Base-by-base conservation (phyloP, 1,284 basidiomycete genomes). In the Takashimella tepidaria region DNA sequence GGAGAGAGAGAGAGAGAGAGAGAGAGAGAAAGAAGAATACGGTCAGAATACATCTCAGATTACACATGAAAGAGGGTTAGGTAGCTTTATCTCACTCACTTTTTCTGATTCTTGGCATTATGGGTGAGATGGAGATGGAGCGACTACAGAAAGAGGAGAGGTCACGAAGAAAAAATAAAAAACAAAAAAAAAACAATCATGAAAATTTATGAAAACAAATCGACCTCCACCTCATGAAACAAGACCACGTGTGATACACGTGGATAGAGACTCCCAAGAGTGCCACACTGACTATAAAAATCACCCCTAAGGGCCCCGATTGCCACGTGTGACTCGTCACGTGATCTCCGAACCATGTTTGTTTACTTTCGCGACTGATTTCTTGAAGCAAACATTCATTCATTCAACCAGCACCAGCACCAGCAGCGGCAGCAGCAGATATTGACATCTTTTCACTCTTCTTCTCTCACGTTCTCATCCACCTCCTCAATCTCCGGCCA, bases 61-160 rank as follows among this genome's bases (percentile, higher is more conserved):
- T n/a, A n/a, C 1, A 12, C 23, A 26, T 27, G 5, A n/a, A n/a
- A 24, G 43, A n/a, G n/a, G n/a, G n/a, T n/a, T n/a, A n/a, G n/a
- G n/a, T n/a, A n/a, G n/a, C n/a, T 16, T 13, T 1, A 5, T 22
- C 37, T 22, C n/a, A 64, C 82, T 63, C 61, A 87, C 86, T 85
- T 77, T 87, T 88, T 59, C 86, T 81, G 66, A 88, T 87, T 40
- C 82, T 80, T 66, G 86, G 86, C 87, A 89, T 88, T 43, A 48
- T 65, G 61, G 48, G 16, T 51, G 45, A 40, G 46, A 31, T 49
- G 25, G 41, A 6, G 31, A 37, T 37, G 31, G 31, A n/a, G n/a
- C n/a, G n/a, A n/a, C n/a, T 37, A 16, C 31, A 37, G 31, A 37
- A 16, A 37, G 16, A 16, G 16, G 31, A 8, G 31, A 37, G 31